Conservation (phyloP, 2,329 filamentous ascomycete genomes). For the Claviceps fusiformis region DNA sequence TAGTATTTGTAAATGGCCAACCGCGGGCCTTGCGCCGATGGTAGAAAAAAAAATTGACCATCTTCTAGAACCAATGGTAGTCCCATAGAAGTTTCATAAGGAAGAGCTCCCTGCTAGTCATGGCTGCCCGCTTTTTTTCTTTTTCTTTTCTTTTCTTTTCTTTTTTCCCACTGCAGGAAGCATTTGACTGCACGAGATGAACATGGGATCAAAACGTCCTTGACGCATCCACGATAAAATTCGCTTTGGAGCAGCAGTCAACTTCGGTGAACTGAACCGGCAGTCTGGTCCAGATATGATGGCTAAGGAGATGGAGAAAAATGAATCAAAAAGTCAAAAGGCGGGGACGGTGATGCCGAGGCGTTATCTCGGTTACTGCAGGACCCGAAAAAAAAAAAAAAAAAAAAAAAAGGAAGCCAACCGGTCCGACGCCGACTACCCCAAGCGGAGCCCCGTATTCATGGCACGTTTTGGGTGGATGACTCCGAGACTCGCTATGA, state of each 20-base stretch:
- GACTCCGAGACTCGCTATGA: background rate
- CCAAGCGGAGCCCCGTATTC: constrained; percentile 4
- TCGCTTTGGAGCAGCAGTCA: background rate
- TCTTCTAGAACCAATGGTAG: no score
- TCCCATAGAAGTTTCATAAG: no score
- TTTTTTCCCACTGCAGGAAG: no score
- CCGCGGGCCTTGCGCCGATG: no score
- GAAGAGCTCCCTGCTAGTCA: no score
- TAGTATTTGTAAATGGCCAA: background rate
- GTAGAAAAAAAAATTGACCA: no score
- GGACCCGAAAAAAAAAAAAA: background rate
- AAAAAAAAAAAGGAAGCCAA: no score
- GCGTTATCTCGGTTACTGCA: constrained; percentile 1
- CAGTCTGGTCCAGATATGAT: background rate
- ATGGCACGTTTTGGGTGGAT: background rate
- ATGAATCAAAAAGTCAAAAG: background rate
- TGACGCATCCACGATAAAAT: background rate
- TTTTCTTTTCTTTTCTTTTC: no score
- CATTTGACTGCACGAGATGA: background rate
- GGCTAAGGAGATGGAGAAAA: background rate
- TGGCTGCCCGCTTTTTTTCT: no score
- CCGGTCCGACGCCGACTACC: constrained; percentile 4
- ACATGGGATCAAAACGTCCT: background rate
- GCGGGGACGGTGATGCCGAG: constrained; percentile 4
- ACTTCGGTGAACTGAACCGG: background rate